These are phyloP conservation scores for Bimuria novae-zelandiae DNA, from an alignment of 2,329 filamentous ascomycete species.

Conservation along the genomic window DNA sequence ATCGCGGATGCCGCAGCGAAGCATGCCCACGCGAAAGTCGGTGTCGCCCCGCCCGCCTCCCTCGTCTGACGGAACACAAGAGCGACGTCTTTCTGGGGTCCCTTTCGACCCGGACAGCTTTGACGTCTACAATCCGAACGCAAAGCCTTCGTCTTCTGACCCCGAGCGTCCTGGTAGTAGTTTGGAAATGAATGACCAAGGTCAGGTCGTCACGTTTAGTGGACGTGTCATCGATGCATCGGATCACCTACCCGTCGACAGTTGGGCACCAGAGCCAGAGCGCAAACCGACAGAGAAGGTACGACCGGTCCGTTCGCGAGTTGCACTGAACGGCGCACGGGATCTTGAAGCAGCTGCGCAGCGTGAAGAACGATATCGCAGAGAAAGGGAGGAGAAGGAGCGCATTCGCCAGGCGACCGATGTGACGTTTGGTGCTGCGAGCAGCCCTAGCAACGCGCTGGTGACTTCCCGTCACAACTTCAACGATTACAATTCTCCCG, in stretches of 20 bases:
- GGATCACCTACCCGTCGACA: slow-evolving; percentile 76
- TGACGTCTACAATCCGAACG: slow-evolving; percentile 69
- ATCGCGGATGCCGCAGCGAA: slow-evolving; percentile 50
- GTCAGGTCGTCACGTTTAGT: slow-evolving; percentile 76
- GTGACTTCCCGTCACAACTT: slow-evolving; percentile 36
- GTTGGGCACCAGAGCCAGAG: slow-evolving; percentile 78
- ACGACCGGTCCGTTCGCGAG: slow-evolving; percentile 49
- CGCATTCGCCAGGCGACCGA: slow-evolving; percentile 38
- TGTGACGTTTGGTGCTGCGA: slow-evolving; percentile 23
- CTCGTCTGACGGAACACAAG: slow-evolving; percentile 46
- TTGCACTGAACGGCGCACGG: slow-evolving; percentile 58
- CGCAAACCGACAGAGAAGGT: slow-evolving; percentile 57
- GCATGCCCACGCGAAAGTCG: slow-evolving; percentile 67
- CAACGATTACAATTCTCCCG: slow-evolving; percentile 21
- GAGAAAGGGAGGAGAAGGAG: slow-evolving; percentile 40
- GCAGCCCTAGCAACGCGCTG: slow-evolving; percentile 33
- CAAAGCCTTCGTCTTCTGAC: slow-evolving; percentile 24
- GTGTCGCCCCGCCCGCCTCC: slow-evolving; percentile 69
- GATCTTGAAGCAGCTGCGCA: slow-evolving; percentile 41
- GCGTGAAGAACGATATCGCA: slow-evolving; percentile 38
- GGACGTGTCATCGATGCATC: slow-evolving; percentile 79
- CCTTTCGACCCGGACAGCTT: slow-evolving; percentile 80
- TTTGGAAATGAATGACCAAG: slow-evolving; percentile 58
- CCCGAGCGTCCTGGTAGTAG: slow-evolving; percentile 35
- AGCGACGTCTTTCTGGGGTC: slow-evolving; percentile 62